Base-by-base conservation (phyloP, 2,329 filamentous ascomycete genomes). In the Trichophyton verrucosum region DNA sequence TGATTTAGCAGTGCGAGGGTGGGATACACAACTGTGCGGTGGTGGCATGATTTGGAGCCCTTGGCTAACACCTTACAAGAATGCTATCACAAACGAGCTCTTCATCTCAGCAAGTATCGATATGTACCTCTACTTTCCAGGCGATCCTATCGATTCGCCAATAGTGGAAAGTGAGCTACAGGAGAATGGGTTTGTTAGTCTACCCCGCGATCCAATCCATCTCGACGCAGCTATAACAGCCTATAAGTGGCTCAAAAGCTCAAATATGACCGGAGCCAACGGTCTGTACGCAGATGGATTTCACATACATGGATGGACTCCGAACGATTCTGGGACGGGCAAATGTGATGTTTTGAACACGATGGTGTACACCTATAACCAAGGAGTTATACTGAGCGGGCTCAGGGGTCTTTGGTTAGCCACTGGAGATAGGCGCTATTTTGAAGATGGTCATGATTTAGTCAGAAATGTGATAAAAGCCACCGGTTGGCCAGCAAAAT, bases 321-420 rank as follows among this genome's bases (percentile, higher is more conserved):
- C 77, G 61, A 75, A 76, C 5, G 80, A 80, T 62, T 80, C 79
- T 27, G 83, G 85, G 57, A 90, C 88, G 61, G 85, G 82, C 0
- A 80, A 83, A 64, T 96, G 92, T 72, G 89, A 96, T 70, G 72
- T 82, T 57, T 83, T 91, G 57, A 89, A 96, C 72, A 84, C 91
- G 66, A 92, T 91, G 85, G 87, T 96, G 7, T 96, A 91, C 73
- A 95, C 91, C 0, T 96, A 97, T 76, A 97, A 97, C 74, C 92
- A 97, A 73, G 92, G 91, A 22, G 90, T 96, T 3, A 69, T 97
- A 0, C 81, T 96, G 22, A 91, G 88, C 3, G 91, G 90, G 11
- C 82, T 90, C 60, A 83, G 89, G 38, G 88, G 86, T 1, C 79
- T 96, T 0, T 96, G 88, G 83, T 81, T 88, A 64, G 85, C 84